These are phyloP conservation scores for Alternaria sp. DNA, from an alignment of 2,329 filamentous ascomycete species.

Conservation along the genomic window DNA sequence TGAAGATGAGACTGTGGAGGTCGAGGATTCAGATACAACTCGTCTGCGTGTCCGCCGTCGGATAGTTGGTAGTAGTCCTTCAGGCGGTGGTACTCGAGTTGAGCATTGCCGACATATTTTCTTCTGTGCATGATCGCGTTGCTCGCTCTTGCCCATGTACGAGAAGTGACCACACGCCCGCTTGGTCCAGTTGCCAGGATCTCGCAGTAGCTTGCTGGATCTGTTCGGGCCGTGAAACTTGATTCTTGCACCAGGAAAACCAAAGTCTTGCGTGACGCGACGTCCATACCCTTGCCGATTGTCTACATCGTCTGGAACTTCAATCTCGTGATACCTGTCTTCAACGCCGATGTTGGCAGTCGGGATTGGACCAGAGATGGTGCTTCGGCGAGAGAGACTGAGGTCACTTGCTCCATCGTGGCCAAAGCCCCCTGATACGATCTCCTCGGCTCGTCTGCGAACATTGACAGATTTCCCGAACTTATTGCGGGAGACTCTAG, in stretches of 20 bases:
- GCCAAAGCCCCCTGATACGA: slow-evolving; percentile 29
- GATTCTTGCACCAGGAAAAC: slow-evolving; percentile 45
- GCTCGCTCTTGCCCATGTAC: slow-evolving; percentile 23
- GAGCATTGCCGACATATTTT: slow-evolving; percentile 35
- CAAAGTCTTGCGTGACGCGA: slow-evolving; percentile 45
- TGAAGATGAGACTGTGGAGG: slow-evolving; percentile 18
- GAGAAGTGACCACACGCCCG: slow-evolving; percentile 45
- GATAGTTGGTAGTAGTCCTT: slow-evolving; percentile 10
- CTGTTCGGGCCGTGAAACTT: slow-evolving; percentile 28
- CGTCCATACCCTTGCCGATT: slow-evolving; percentile 43
- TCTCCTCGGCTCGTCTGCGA: slow-evolving; percentile 17
- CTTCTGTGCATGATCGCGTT: slow-evolving; percentile 25
- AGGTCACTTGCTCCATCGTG: slow-evolving; percentile 38
- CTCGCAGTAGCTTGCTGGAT: slow-evolving; percentile 25
- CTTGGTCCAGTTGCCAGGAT: slow-evolving; percentile 39
- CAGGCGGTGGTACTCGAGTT: slow-evolving; percentile 17
- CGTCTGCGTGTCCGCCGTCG: slow-evolving; percentile 18
- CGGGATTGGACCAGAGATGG: slow-evolving; percentile 13
- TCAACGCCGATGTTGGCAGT: slow-evolving; percentile 25
- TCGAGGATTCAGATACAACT: slow-evolving; percentile 28
- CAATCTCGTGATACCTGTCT: slow-evolving; percentile 25
- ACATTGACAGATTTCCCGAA: slow-evolving; percentile 20
- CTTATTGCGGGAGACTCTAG: slow-evolving; percentile 12
- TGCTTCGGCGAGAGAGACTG: slow-evolving; percentile 22
- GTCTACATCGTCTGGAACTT: slow-evolving; percentile 40